Percentiles rank a stretch among this genome's conserved stretches.
Evolutionary conservation across 768 basidiomycete species (phyloP).

Genomic region (Dentipellis fragilis): DNA sequence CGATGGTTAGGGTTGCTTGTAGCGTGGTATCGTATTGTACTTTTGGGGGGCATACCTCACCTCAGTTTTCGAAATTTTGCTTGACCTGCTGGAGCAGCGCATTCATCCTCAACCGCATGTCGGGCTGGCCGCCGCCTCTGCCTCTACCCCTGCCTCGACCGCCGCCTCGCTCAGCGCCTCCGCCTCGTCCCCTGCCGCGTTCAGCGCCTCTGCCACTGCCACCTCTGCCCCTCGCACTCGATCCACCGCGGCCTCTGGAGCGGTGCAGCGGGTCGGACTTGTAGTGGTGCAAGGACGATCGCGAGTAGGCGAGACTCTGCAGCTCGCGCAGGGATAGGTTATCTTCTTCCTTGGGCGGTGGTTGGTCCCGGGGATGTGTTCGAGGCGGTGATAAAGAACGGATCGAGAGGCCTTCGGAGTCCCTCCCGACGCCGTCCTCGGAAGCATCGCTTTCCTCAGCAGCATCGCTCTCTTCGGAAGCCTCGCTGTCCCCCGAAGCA

Average conservation of each 20-base stretch:
- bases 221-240: conserved; percentile 6
- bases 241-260: conserved; percentile 15
- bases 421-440: conserved; percentile 13
- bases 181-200: conserved; percentile 5
- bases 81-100: conserved; percentile 82
- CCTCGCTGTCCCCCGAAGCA: background rate
- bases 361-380: background rate
- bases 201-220: background rate
- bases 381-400: background rate
- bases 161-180: conserved; percentile 7
- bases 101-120: conserved; percentile 84
- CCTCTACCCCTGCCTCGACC: conserved; percentile 18
- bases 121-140: conserved; percentile 36
- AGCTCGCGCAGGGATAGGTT: conserved; percentile 44
- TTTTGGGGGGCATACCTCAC: background rate
- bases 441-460: conserved; percentile 8
- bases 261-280: conserved; percentile 35
- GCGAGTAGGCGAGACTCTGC: conserved; percentile 52
- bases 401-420: conserved; percentile 3
- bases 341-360: conserved; percentile 4
- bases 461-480: background rate
- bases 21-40: background rate
- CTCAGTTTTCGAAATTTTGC: conserved; percentile 34
- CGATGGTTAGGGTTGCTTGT: background rate
- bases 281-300: conserved; percentile 44